Evolutionary conservation across 225 moss, liverwort and hornwort species (phyloP), one percentile per base, ranked within the genome.

Genomic region (Anthoceros angustus): DNA sequence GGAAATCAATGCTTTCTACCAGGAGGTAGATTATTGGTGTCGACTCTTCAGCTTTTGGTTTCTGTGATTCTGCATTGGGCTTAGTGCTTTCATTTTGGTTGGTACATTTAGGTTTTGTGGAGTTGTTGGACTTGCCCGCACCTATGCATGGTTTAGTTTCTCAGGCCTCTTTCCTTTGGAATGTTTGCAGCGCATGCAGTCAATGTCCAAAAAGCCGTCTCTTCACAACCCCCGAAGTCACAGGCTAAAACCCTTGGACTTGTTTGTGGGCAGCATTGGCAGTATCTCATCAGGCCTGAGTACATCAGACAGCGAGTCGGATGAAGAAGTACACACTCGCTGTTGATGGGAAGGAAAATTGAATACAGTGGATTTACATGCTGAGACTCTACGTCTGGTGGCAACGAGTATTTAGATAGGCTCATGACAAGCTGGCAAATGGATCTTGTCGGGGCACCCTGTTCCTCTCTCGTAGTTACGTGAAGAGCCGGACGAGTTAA

Each of bases 241-340:
- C 70, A 81, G 70, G 66, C 67, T 78, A 61, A 80, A 79, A 72
- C 75, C 77, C 73, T 75, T 78, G 79, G 83, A 84, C 64, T 68
- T 82, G 16, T 84, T 72, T 23, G 86, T 92, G 40, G 92, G 87
- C 64, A 92, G 98, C 76, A 82, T 87, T 68, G 89, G 86, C 68
- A 98, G 92, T 79, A 81, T 89, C 73, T 92, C 89, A n/a, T 98
- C 98, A 32, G 83, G 92, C 71, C 73, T 98, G 78, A 92, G 81
- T 71, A 74, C 78, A 63, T 98, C 98, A 24, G 98, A 98, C 77
- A 98, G 89, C 67, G 98, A 98, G 74, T 98, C 98, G 42, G 98
- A 98, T 63, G 92, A 87, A 67, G 98, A 89, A 24, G 65, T 81
- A 66, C 83, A 68, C 63, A 75, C 72, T 61, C 74, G 69, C 60